phyloP scores from a whole-genome alignment of 2,329 filamentous ascomycete species.

The Xylaria sp. region DNA sequence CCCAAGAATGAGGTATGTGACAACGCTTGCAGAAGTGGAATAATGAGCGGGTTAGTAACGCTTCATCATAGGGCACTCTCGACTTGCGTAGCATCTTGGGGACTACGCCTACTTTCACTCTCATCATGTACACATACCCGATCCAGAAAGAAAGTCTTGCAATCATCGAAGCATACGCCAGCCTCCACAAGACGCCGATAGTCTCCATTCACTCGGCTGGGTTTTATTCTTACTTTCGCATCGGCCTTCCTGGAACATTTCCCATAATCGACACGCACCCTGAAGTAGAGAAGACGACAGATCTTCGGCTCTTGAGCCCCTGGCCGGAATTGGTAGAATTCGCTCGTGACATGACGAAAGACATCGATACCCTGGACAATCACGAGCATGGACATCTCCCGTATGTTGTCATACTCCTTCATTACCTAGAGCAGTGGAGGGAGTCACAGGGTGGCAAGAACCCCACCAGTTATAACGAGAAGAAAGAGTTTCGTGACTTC shows the following conservation, averaged over 20 bases:
- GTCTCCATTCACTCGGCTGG: conserved; percentile 87
- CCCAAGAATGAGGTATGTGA: conserved; percentile 49
- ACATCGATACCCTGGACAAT: conserved; percentile 70
- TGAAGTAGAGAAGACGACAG: conserved; percentile 79
- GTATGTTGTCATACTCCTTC: conserved; percentile 78
- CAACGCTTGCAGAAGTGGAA: neutral
- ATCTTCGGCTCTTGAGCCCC: conserved; percentile 80
- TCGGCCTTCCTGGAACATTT: conserved; percentile 76
- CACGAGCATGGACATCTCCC: conserved; percentile 92
- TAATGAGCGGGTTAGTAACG: conserved; percentile 12
- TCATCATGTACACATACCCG: conserved; percentile 59
- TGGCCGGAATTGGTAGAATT: conserved; percentile 82
- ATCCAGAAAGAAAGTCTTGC: conserved; percentile 48
- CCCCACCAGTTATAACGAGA: conserved; percentile 80
- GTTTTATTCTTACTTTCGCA: conserved; percentile 88
- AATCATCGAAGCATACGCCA: conserved; percentile 51
- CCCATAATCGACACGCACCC: conserved; percentile 96
- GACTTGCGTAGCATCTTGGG: conserved; percentile 48
- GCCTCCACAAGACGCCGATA: conserved; percentile 67
- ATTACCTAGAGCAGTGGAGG: conserved; percentile 85
- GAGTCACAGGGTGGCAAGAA: conserved; percentile 65
- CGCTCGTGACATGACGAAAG: conserved; percentile 64
- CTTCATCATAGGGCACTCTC: conserved; percentile 33
- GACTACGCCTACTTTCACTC: conserved; percentile 49
- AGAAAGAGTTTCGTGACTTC: conserved; percentile 75